Base-by-base conservation (phyloP, 306 rosid genomes). In the Inga oerstediana region DNA sequence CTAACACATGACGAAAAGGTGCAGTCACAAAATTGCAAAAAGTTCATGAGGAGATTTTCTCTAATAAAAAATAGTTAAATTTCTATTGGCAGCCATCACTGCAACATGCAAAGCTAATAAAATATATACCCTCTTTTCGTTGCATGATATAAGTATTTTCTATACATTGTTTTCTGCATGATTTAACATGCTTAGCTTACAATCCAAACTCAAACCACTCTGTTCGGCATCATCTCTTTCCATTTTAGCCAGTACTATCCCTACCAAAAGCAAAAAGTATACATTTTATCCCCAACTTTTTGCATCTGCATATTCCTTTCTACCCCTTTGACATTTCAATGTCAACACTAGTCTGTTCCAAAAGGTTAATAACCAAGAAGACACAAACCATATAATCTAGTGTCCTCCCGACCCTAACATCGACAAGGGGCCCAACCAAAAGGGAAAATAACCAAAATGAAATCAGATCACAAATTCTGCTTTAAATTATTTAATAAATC, bases 381-480 rank as follows among this genome's bases (percentile, higher is more conserved):
- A 52, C 64, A 81, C 77, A 58, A 35, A n/a, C 54, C 67, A 54
- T 62, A 44, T 17, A 27, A 24, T 39, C 37, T 41, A 41, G 24
- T 7, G 44, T 59, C 70, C 56, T 17, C 81, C 49, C 81, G 37
- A 62, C 15, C 54, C 86, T 22, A 39, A 71, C 74, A 43, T 34
- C 44, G 62, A 86, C 51, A 69, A 56, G 66, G 20, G 59, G 80
- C 52, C 68, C 39, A 64, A 64, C 45, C 62, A 76, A 54, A 65
- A 24, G 37, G 64, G 46, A 16, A 45, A 24, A 80, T 16, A 69
- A 49, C 46, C 68, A 75, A 70, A 48, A n/a, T 24, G 82, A 79
- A 69, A 84, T 79, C 77, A 74, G 74, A 70, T 72, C 61, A 74
- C 71, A 65, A 77, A 70, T 73, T 82, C 80, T 76, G 51, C 39